Evolutionary conservation across 2,329 filamentous ascomycete genomes (phyloP).

Genomic region (Fusarium torreyae): DNA sequence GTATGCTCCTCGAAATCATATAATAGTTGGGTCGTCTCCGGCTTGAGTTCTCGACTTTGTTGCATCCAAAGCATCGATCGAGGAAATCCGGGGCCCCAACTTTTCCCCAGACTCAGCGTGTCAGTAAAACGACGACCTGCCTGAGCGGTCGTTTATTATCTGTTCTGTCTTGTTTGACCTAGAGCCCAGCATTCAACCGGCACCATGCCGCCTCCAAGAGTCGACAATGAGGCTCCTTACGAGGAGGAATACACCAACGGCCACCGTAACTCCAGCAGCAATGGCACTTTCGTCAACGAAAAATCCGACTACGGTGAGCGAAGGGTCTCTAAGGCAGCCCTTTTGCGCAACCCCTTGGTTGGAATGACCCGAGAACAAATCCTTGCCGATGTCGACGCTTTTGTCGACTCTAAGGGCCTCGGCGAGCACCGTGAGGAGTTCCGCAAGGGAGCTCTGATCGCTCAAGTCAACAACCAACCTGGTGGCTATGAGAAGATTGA

Average conservation of each 20-base stretch:
- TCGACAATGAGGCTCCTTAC: conserved; percentile 46
- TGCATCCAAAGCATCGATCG: neutral
- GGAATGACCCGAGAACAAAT: conserved; percentile 52
- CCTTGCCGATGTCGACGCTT: conserved; percentile 55
- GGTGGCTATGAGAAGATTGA: conserved; percentile 51
- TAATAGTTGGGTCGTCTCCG: conserved; percentile 26
- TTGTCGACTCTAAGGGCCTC: conserved; percentile 55
- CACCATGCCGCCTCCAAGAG: conserved; percentile 48
- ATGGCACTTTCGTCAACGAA: conserved; percentile 42
- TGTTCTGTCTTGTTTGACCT: neutral
- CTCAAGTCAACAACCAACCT: conserved; percentile 59
- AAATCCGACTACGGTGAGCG: conserved; percentile 20
- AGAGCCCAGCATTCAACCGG: neutral
- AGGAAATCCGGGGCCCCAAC: conserved; percentile 30
- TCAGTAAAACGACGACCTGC: neutral
- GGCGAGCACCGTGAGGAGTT: conserved; percentile 61
- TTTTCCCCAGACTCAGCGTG: conserved; percentile 17
- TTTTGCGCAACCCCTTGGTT: conserved; percentile 52
- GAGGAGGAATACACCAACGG: conserved; percentile 23
- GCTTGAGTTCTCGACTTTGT: neutral
- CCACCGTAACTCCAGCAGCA: conserved; percentile 41
- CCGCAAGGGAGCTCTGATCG: conserved; percentile 66
- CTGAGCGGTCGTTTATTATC: neutral
- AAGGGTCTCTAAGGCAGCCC: conserved; percentile 46
- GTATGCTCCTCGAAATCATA: conserved; percentile 8